A percentile compares a stretch with the other conserved stretches of the same genome.
These are phyloP conservation scores for Fusarium napiforme DNA, from an alignment of 2,329 filamentous ascomycete genomes.

Conservation along the genomic window DNA sequence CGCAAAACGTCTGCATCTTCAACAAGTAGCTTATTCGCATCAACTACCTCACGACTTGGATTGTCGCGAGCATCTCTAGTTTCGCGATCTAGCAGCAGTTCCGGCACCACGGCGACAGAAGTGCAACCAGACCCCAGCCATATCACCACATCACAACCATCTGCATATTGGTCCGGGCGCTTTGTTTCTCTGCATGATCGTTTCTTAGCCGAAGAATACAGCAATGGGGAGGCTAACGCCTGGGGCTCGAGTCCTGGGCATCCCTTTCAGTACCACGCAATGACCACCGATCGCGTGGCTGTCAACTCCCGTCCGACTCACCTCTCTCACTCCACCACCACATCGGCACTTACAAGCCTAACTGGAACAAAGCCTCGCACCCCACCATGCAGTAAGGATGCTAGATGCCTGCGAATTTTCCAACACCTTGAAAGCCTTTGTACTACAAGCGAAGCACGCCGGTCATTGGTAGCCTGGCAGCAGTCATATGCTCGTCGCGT, in stretches of 20 bases:
- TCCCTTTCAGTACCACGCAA: neutral
- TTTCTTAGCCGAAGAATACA: conserved; percentile 45
- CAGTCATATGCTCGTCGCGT: conserved; percentile 57
- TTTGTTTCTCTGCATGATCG: conserved; percentile 68
- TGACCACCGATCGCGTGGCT: conserved; percentile 31
- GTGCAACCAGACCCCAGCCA: conserved; percentile 41
- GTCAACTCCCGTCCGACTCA: conserved; percentile 41
- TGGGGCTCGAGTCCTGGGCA: neutral
- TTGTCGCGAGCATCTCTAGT: conserved; percentile 33
- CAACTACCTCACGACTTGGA: conserved; percentile 34
- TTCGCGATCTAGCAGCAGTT: conserved; percentile 28
- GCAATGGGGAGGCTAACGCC: conserved; percentile 8
- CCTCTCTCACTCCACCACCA: conserved; percentile 49
- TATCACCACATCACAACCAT: conserved; percentile 57
- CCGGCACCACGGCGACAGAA: conserved; percentile 27
- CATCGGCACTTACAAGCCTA: conserved; percentile 46
- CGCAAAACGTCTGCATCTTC: conserved; percentile 36
- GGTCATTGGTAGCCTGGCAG: conserved; percentile 61
- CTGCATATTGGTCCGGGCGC: conserved; percentile 71
- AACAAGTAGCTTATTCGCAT: conserved; percentile 25
- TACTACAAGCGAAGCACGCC: conserved; percentile 58
- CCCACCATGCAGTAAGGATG: conserved; percentile 50
- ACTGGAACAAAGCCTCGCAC: conserved; percentile 25
- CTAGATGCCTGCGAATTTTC: conserved; percentile 58
- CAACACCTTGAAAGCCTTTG: conserved; percentile 59